Conservation (phyloP, 352 stramenopile genomes). For the Globisporangium paroecandrum region DNA sequence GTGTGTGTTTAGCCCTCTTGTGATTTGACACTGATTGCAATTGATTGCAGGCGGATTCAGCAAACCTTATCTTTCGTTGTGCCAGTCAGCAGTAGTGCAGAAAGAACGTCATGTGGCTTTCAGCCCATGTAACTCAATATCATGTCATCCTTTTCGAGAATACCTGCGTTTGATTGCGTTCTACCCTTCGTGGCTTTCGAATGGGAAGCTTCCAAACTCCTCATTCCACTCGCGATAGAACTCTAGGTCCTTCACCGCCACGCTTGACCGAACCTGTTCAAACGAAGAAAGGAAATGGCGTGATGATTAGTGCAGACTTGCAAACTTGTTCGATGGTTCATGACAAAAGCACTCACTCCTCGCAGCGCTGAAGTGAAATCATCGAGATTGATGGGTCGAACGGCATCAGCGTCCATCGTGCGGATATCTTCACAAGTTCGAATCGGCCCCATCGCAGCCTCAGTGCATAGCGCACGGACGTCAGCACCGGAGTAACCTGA, state of each 20-base stretch:
- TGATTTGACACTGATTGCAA: slow-evolving; percentile 12
- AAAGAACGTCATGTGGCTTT: slow-evolving; percentile 12
- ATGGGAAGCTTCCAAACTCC: slow-evolving; percentile 89
- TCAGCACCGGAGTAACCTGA: slow-evolving; percentile 97
- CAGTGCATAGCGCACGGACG: slow-evolving; percentile 94
- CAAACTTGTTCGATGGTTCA: neutral
- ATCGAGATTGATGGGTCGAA: slow-evolving; percentile 93
- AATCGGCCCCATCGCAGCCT: slow-evolving; percentile 98
- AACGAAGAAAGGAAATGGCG: neutral
- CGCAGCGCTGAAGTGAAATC: slow-evolving; percentile 95
- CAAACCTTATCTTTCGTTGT: slow-evolving; percentile 3
- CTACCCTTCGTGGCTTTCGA: slow-evolving; percentile 62
- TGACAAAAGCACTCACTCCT: slow-evolving; percentile 36
- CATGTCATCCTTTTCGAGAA: slow-evolving; percentile 12
- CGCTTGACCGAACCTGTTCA: slow-evolving; percentile 90
- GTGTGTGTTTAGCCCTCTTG: slow-evolving; percentile 15
- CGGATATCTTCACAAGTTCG: slow-evolving; percentile 75
- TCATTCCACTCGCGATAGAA: slow-evolving; percentile 93
- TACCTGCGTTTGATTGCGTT: neutral
- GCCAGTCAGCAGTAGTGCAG: slow-evolving; percentile 9
- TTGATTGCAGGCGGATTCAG: slow-evolving; percentile 6
- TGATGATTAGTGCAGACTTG: neutral
- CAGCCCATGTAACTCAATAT: slow-evolving; percentile 16
- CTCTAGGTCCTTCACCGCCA: slow-evolving; percentile 92
- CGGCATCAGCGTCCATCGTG: slow-evolving; percentile 85